phyloP scores from a whole-genome alignment of 345 rosid genomes.

The Pelargonium nanum region DNA sequence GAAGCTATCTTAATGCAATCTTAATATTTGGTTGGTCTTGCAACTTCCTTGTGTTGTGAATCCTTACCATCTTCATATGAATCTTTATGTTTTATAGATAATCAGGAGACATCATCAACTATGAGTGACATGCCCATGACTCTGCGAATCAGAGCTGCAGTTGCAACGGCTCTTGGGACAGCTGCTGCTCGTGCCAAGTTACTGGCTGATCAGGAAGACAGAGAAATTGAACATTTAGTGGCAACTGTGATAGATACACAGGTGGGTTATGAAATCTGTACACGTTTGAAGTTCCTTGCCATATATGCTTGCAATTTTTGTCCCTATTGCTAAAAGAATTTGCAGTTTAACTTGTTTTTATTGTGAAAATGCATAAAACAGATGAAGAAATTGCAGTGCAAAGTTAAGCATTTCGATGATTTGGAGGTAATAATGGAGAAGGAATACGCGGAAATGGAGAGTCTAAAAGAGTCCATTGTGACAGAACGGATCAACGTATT shows the following conservation, averaged over 20 bases:
- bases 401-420: conserved; percentile 53
- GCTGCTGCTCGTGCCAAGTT: conserved; percentile 72
- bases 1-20: neutral
- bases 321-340: neutral
- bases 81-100: conserved; percentile 26
- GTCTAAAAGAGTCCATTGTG: conserved; percentile 32
- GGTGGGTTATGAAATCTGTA: conserved; percentile 24
- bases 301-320: neutral
- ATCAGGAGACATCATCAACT: conserved; percentile 21
- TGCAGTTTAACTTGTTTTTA: neutral
- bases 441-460: conserved; percentile 47
- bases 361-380: conserved; percentile 14
- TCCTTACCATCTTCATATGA: conserved; percentile 5
- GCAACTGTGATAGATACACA: conserved; percentile 60
- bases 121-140: conserved; percentile 43
- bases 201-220: conserved; percentile 81
- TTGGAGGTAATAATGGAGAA: conserved; percentile 71
- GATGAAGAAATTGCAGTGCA: conserved; percentile 67
- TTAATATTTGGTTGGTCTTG: neutral
- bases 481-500: conserved; percentile 38
- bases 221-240: conserved; percentile 54
- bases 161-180: conserved; percentile 70
- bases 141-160: conserved; percentile 60
- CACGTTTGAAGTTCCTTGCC: neutral
- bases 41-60: neutral